Base-by-base conservation (phyloP, 495 filamentous ascomycete genomes). In the Penicillium argentinense region DNA sequence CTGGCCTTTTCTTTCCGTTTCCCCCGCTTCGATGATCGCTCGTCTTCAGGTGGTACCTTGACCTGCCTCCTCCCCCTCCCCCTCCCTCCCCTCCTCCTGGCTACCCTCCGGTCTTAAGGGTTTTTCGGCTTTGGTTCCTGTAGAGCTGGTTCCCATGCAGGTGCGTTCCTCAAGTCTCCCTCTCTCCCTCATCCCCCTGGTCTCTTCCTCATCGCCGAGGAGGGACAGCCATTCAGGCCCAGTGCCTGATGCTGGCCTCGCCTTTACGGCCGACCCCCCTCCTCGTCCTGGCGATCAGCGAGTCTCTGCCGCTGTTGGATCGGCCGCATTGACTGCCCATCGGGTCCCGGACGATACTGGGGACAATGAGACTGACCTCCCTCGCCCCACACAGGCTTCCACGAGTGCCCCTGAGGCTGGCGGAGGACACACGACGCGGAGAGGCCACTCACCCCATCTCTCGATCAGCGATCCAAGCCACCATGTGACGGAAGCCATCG, bases 401-500 rank as follows among this genome's bases (percentile, higher is more conserved):
- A 68, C 70, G 45, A 73, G 69, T 57, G 60, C 73, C 63, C 68
- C 73, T 60, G 78, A 79, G 63, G 69, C 75, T 63, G 69, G 74
- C 54, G 73, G 71, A 68, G 71, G 70, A 63, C 73, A 76, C 60
- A 64, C 77, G 57, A 67, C 71, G 42, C 69, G 79, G 46, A 72
- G 78, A 69, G 84, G 82, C 50, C 85, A 88, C 72, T 73, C 66
- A 36, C 73, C 85, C 47, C 76, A 84, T 51, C 66, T 87, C 47
- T 87, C 85, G 48, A 87, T 88, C 56, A 86, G 84, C 67, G 85
- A 88, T 59, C 81, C 86, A 53, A 89, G 81, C 67, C 92, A 97
- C 74, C 93, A 98, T 81, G 92, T 97, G 63, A 98, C 93, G 27
- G 93, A 98, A 62, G 88, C 91, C 34, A 97, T 98, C 62, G 91